These are phyloP conservation scores for Apiospora rasikravindrae DNA, from an alignment of 2,329 filamentous ascomycete species.

Conservation along the genomic window DNA sequence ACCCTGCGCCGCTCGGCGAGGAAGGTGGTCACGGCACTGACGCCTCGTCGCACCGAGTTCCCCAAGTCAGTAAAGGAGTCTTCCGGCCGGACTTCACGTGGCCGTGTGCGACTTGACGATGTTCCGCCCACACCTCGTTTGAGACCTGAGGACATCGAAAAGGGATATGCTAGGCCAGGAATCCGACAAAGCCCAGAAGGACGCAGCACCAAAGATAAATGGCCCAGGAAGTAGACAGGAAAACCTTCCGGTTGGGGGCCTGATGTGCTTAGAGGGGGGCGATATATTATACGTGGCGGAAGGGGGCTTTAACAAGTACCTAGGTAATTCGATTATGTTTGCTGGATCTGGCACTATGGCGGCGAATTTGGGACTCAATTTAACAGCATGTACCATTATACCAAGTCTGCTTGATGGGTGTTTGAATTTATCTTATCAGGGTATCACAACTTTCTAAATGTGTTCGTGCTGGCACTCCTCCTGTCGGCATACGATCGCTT, in stretches of 20 bases:
- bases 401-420: neutral
- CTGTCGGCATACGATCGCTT: slow-evolving; percentile 55
- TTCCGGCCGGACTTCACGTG: slow-evolving; percentile 38
- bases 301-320: neutral
- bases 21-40: slow-evolving; percentile 65
- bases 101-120: slow-evolving; percentile 57
- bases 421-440: slow-evolving; percentile 51
- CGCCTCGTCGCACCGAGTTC: slow-evolving; percentile 66
- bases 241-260: neutral
- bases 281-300: neutral
- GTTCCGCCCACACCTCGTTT: slow-evolving; percentile 64
- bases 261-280: neutral
- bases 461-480: slow-evolving; percentile 79
- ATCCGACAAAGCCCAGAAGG: slow-evolving; percentile 15
- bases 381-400: neutral
- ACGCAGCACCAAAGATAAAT: slow-evolving; percentile 27
- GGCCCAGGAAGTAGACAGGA: slow-evolving; percentile 33
- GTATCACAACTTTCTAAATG: slow-evolving; percentile 61
- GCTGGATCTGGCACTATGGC: neutral
- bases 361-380: neutral
- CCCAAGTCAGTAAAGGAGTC: slow-evolving; percentile 60
- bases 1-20: slow-evolving; percentile 71
- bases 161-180: slow-evolving; percentile 49
- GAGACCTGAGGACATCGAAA: slow-evolving; percentile 62
- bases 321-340: slow-evolving; percentile 1